Evolutionary conservation across 1,284 basidiomycete species (phyloP).

Genomic region (Pascua guehoae): DNA sequence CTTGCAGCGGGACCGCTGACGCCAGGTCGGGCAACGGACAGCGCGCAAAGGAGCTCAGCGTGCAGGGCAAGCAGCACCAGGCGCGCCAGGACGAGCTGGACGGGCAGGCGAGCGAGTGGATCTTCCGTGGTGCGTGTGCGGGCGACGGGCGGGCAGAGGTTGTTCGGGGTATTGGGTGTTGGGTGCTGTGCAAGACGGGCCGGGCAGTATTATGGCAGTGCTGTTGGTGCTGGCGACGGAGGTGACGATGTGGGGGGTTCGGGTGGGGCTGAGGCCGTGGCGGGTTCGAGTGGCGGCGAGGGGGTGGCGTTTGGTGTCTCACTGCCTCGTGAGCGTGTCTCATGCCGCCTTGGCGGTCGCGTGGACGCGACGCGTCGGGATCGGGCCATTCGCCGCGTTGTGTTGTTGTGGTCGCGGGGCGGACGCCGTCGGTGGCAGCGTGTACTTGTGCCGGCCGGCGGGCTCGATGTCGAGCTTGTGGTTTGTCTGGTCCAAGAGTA

Average conservation of each 20-base stretch:
- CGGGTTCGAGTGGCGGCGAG: no score
- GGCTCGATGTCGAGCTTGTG: no score
- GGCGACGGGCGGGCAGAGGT: background rate
- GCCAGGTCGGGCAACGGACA: conserved; percentile 64
- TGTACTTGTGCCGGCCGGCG: no score
- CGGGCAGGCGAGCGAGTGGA: conserved; percentile 81
- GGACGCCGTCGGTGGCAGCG: no score
- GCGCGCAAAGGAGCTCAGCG: conserved; percentile 75
- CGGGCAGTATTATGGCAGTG: background rate
- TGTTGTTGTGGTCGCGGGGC: no score
- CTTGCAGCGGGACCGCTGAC: background rate
- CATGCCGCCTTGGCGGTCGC: no score
- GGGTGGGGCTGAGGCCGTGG: background rate
- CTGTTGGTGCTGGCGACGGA: background rate
- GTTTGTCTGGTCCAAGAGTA: no score
- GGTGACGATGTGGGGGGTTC: background rate
- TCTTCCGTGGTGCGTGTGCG: conserved; percentile 64
- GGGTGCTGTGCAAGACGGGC: background rate
- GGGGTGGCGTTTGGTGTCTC: no score
- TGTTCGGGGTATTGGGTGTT: background rate
- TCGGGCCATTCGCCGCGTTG: no score
- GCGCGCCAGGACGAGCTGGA: conserved; percentile 76
- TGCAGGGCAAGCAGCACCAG: conserved; percentile 79
- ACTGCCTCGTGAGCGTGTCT: no score
- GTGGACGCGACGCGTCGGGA: no score